Conservation (phyloP, 2,329 filamentous ascomycete genomes). For the Beauveria pseudobassiana region DNA sequence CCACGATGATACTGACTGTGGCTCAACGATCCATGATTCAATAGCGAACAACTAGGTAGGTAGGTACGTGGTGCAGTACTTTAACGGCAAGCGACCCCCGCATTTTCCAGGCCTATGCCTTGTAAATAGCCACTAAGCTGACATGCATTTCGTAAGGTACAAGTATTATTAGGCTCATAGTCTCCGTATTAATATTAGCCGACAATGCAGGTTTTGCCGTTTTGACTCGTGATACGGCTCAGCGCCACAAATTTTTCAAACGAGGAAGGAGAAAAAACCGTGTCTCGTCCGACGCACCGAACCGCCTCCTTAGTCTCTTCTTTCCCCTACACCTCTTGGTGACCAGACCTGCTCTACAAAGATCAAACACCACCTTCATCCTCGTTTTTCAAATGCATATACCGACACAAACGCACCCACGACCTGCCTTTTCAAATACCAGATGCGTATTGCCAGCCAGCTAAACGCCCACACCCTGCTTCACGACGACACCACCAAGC, state of each 20-base stretch:
- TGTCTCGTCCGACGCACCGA: slow-evolving; percentile 1
- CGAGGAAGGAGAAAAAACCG: background rate
- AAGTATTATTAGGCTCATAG: no score
- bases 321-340: slow-evolving; percentile 22
- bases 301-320: background rate
- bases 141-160: no score
- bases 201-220: background rate
- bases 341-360: slow-evolving; percentile 10
- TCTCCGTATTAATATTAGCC: background rate
- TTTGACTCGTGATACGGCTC: background rate
- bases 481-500: slow-evolving; percentile 42
- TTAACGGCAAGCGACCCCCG: no score
- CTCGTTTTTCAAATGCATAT: slow-evolving; percentile 46
- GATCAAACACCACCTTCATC: slow-evolving; percentile 6
- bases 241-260: background rate
- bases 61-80: no score
- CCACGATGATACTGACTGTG: no score
- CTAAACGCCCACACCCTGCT: slow-evolving; percentile 35
- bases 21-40: no score
- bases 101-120: no score
- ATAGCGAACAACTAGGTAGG: no score
- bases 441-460: slow-evolving; percentile 49
- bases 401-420: slow-evolving; percentile 37
- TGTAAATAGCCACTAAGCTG: no score
- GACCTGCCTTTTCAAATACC: slow-evolving; percentile 44